Base-by-base conservation (phyloP, 441 rosid species). In the Arabidopsis hybrid region DNA sequence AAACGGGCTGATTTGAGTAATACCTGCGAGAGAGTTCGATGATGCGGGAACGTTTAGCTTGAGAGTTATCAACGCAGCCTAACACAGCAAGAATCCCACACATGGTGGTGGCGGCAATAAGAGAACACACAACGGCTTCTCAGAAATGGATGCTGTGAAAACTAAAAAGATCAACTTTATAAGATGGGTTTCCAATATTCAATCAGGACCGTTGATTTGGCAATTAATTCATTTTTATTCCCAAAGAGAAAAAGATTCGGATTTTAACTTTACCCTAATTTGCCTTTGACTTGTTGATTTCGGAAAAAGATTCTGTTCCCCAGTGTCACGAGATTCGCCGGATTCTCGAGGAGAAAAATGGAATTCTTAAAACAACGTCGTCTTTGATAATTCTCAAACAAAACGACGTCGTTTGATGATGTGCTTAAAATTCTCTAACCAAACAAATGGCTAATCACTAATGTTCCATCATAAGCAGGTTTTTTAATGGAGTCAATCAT, bases 21-120 rank as follows among this genome's bases (percentile, higher is more conserved):
- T 11, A 92, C 99, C 97, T 86, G 59, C 99, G 83, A 68, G 99
- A 95, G 34, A 95, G 80, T 68, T 95, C 97, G 85, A 95, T 87
- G 83, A 95, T 82, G 55, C 99, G 98, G 53, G 98, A 83, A 59
- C 99, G 98, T 81, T 92, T 92, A 1, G 95, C 91, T 61, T 91
- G 99, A 17, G 98, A 87, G 83, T 73, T 86, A 78, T 95, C 98
- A 8, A 64, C 36, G 87, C 97, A 95, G 39, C 98, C 98, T 45
- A 92, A 74, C 35, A 91, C 96, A 13, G 99, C 98, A 58, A 92
- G 96, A 46, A 92, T 95, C 52, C 97, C 99, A 78, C 99, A 95
- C 99, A 95, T 95, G 88, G 82, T 82, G 74, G 13, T 43, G 65
- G 75, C 47, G 34, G 47, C 67, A 55, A 50, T 53, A 31, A 51